Base-by-base conservation (phyloP, 495 filamentous ascomycete species). In the Lichenothelia convexa region DNA sequence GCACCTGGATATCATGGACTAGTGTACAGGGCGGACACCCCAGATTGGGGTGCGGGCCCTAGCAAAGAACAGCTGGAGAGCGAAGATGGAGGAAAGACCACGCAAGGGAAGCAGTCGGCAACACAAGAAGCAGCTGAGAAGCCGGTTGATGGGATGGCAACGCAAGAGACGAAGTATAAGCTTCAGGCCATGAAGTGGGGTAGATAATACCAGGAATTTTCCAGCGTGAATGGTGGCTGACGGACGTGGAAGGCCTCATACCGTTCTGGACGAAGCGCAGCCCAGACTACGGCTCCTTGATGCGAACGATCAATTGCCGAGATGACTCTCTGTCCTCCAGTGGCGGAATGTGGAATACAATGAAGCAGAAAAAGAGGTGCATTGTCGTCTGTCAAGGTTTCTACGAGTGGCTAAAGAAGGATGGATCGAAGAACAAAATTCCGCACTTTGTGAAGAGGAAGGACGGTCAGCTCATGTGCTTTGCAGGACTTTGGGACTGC, bases 161-260 rank as follows among this genome's bases (percentile, higher is more conserved):
- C 41, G 3, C 46, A 52, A 4, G 50, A 45, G 7, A 57, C 62
- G n/a, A 70, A 45, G 36, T 94, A 86, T 60, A 86, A 80, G 39
- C 61, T 97, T 3, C 82, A 92, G 48, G 65, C 78, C 20, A 94
- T 92, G 80, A 81, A 80, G 64, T 93, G 85, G 85, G 85, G 81
- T 45, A 47, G 21, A 47, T 40, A 17, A n/a, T n/a, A n/a, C n/a
- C n/a, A 11, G n/a, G n/a, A n/a, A n/a, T n/a, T n/a, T n/a, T n/a
- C n/a, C n/a, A n/a, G n/a, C n/a, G n/a, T 23, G n/a, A n/a, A n/a
- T n/a, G n/a, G n/a, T n/a, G n/a, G n/a, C n/a, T n/a, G n/a, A 12
- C 26, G 24, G 45, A 60, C 42, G 60, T 61, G 46, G 57, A 57
- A 61, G 68, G 73, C 1, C 62, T 93, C 2, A 63, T 94, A 15